These are phyloP conservation scores for Sordariomycetes sp. DNA, from an alignment of 2,329 filamentous ascomycete species.

Conservation along the genomic window DNA sequence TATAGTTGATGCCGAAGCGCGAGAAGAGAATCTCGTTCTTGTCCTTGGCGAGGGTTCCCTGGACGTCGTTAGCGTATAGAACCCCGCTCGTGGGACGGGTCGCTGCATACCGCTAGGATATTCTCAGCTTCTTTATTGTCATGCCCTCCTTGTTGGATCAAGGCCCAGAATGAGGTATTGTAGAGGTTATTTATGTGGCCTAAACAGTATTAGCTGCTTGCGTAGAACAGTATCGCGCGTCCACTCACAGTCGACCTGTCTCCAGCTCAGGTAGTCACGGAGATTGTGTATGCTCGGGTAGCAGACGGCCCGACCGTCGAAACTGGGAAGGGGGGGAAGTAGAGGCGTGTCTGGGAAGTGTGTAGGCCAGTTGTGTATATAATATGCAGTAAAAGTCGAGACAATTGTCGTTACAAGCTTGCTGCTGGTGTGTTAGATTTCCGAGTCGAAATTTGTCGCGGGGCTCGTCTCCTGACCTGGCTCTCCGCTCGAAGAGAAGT, in stretches of 20 bases:
- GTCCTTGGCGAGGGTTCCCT: slow-evolving; percentile 74
- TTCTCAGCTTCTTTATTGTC: slow-evolving; percentile 68
- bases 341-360: slow-evolving; percentile 63
- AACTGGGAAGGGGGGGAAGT: slow-evolving; percentile 66
- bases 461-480: slow-evolving; percentile 40
- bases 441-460: neutral
- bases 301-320: slow-evolving; percentile 82
- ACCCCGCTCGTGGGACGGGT: too few species aligned
- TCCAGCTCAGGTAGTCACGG: slow-evolving; percentile 92
- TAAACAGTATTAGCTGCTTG: slow-evolving; percentile 18
- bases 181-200: slow-evolving; percentile 98
- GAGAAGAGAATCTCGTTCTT: slow-evolving; percentile 96
- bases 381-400: slow-evolving; percentile 87
- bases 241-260: slow-evolving; percentile 75
- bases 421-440: slow-evolving; percentile 25
- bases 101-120: slow-evolving; percentile 50
- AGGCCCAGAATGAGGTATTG: slow-evolving; percentile 90
- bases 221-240: slow-evolving; percentile 16
- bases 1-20: slow-evolving; percentile 88
- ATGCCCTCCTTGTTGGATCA: slow-evolving; percentile 68
- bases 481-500: slow-evolving; percentile 71
- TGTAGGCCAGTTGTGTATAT: slow-evolving; percentile 65
- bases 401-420: slow-evolving; percentile 87
- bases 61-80: neutral
- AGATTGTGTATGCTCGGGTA: slow-evolving; percentile 77